Base-by-base conservation (phyloP, 2,329 filamentous ascomycete genomes). In the Beauveria sp. region DNA sequence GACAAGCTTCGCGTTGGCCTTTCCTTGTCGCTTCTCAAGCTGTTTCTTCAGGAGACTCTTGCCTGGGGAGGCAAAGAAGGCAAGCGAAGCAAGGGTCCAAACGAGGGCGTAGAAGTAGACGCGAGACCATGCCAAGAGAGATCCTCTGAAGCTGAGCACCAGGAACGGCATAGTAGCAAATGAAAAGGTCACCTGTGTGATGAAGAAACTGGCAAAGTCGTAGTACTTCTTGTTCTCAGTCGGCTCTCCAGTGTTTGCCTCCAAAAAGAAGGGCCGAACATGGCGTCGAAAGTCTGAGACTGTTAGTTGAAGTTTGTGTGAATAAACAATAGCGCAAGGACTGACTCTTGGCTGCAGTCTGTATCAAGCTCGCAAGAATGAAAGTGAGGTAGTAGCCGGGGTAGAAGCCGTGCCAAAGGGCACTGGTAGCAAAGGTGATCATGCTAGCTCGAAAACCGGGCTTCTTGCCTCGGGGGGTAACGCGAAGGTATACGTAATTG, bases 381-480 rank as follows among this genome's bases (percentile, higher is more conserved):
- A 99, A 99, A 5, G 89, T 83, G 63, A 99, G 76, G 73, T 97
- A 97, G 75, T 99, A 99, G 6, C 94, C 94, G 0, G 94, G 93
- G 67, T 96, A 96, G 75, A 99, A 99, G 34, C 94, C 94, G 70
- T 99, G 94, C 94, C 94, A 99, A 67, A 97, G 88, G 3, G 94
- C 93, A 70, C 92, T 96, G 22, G 94, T 97, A 7, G 86, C 84
- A 72, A 99, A 99, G 0, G 94, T 99, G 40, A 92, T 91, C 78
- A 99, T 78, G 69, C 90, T 97, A 55, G 94, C 94, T 62, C 92
- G 84, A 78, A 99, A 99, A 1, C 94, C 94, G 10, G 94, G 94
- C 74, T 97, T 99, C 80, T 92, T 94, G 59, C 94, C 94, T 67
- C 90, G 89, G 0, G 94, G 94, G 0, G 94, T 99, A 3, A 99